Evolutionary conservation across 148 eudicot species (phyloP).

Genomic region (Mesembryanthemum crystallinum): DNA sequence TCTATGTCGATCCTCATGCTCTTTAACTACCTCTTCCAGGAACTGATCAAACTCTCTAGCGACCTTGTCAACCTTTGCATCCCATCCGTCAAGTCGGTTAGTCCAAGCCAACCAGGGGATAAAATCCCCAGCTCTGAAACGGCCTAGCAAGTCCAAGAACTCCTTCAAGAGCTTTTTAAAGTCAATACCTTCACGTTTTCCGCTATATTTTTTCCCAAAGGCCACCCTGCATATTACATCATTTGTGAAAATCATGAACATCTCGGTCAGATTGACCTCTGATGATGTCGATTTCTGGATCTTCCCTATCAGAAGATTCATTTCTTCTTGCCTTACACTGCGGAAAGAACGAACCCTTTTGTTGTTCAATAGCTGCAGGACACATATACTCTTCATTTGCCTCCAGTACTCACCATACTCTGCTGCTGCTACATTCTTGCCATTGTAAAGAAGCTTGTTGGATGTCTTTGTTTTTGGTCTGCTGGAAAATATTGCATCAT

Average conservation of each 20-base stretch:
- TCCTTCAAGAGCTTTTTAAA: slow-evolving; percentile 33
- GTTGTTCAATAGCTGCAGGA: slow-evolving; percentile 41
- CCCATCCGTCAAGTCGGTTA: slow-evolving; percentile 40
- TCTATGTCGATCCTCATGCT: slow-evolving; percentile 8
- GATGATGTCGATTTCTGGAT: slow-evolving; percentile 13
- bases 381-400: slow-evolving; percentile 41
- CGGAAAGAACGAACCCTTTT: slow-evolving; percentile 42
- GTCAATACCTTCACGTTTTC: slow-evolving; percentile 27
- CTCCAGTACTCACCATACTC: slow-evolving; percentile 54
- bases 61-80: slow-evolving; percentile 43
- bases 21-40: slow-evolving; percentile 45
- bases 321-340: slow-evolving; percentile 38
- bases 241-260: slow-evolving; percentile 33
- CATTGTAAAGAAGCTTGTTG: slow-evolving; percentile 26
- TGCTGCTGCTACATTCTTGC: slow-evolving; percentile 28
- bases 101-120: slow-evolving; percentile 58
- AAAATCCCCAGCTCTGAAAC: slow-evolving; percentile 27
- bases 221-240: slow-evolving; percentile 53
- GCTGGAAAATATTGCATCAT: slow-evolving; percentile 38
- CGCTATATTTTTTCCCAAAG: slow-evolving; percentile 55
- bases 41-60: slow-evolving; percentile 41
- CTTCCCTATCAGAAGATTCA: slow-evolving; percentile 30
- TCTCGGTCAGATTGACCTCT: slow-evolving; percentile 41
- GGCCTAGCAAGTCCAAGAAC: slow-evolving; percentile 34
- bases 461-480: slow-evolving; percentile 26